Base-by-base conservation (phyloP, 2,329 filamentous ascomycete genomes). In the Conoideocrella luteorostrata region DNA sequence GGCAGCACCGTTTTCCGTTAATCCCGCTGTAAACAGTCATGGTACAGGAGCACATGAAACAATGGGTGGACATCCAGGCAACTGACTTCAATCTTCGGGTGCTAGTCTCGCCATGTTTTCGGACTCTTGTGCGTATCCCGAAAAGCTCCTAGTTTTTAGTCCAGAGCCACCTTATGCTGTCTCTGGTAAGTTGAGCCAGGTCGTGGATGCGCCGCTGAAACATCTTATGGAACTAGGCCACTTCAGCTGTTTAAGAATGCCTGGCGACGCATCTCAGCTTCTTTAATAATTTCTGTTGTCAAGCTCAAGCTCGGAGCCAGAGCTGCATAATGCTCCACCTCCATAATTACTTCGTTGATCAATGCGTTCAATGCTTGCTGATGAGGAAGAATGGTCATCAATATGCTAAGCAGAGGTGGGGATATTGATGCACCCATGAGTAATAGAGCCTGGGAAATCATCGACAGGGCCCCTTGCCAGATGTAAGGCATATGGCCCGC, bases 381-480 rank as follows among this genome's bases (percentile, higher is more conserved):
- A 50, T 74, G 71, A 23, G 76, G 69, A 4, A 80, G 71, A 20
- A 82, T 57, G 3, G 68, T 71, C 39, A 75, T 49, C 59, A 91
- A 69, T 32, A 90, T 80, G 39, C 70, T 74, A 20, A 78, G 80
- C 3, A 91, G 75, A 5, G 82, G 82, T 1, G 82, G 80, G 7
- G 82, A 89, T 80, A 91, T 86, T 13, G 84, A 88, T 13, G 86
- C 85, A 6, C 86, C 87, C 86, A 93, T 91, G 26, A 93, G 78
- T 34, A 93, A 71, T 13, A 93, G 70, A 2, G 84, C 85, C 62
- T 93, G 87, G 5, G 85, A 88, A 18, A 90, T 84, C 57, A 93
- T 87, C 18, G 84, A 89, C 29, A 93, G 72, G 7, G 86, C 85
- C 15, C 86, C 86, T 67, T 91, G 87, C 82, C 86, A 93, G 17